Percentiles rank a stretch among this genome's conserved stretches.
Conservation (phyloP, 306 rosid species). For the Medicago arabica region DNA sequence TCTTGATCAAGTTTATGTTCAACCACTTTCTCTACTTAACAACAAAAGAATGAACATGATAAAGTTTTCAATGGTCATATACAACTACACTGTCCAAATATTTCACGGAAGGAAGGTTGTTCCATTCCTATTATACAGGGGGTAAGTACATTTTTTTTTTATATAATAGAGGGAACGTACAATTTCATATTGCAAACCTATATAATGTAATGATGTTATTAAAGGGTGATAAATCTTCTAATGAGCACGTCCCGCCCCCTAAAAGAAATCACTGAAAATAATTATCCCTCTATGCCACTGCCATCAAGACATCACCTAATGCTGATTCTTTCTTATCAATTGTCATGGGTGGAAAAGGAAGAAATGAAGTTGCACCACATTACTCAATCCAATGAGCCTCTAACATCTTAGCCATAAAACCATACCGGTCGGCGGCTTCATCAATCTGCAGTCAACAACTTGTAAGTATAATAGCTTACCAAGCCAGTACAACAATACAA, state of each 20-base stretch:
- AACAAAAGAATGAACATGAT: too few relatives aligned
- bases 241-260: neutral
- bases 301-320: neutral
- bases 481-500: neutral
- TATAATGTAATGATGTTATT: neutral
- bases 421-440: slow-evolving; percentile 57
- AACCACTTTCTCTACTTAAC: too few relatives aligned
- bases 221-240: neutral
- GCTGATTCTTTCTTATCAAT: neutral
- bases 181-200: neutral
- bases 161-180: too few relatives aligned
- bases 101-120: neutral
- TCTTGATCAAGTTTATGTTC: too few relatives aligned
- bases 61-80: too few relatives aligned
- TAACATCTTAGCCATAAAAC: slow-evolving; percentile 56
- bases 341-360: neutral
- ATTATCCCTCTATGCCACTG: neutral
- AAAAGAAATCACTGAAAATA: neutral
- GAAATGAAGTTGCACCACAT: neutral
- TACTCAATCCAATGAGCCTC: slow-evolving; percentile 51
- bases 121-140: neutral
- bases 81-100: neutral
- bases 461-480: neutral
- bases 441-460: slow-evolving; percentile 49
- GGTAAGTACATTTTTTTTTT: neutral